A percentile compares a stretch with the other conserved stretches of the same genome.
These are phyloP conservation scores for Candida pseudoglaebosa DNA, from an alignment of 805 yeast genomes.

Conservation along the genomic window DNA sequence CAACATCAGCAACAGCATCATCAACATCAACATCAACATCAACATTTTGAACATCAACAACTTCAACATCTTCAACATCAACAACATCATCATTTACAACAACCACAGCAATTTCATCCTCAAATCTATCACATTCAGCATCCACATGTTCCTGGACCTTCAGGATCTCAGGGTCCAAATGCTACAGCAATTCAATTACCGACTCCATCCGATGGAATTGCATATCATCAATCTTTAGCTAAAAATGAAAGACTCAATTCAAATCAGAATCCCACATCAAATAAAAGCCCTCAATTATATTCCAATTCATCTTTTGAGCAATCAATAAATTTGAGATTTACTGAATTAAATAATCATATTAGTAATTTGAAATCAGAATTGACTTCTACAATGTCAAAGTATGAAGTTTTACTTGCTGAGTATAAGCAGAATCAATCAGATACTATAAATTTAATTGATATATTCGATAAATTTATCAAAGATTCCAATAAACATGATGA, in stretches of 20 bases:
- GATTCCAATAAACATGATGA: constrained; percentile 16
- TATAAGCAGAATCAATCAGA: constrained; percentile 49
- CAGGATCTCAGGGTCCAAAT: too few relatives aligned
- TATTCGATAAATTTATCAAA: constrained; percentile 25
- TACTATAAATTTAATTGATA: constrained; percentile 48
- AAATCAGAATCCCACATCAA: neutral
- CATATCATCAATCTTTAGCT: too few relatives aligned
- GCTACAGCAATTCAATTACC: neutral
- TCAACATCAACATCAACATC: too few relatives aligned
- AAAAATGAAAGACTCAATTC: too few relatives aligned
- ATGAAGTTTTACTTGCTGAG: constrained; percentile 47
- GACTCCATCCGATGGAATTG: neutral
- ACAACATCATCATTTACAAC: constrained; percentile 1
- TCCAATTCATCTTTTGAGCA: constrained; percentile 14
- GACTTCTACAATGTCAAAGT: constrained; percentile 38
- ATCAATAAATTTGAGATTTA: constrained; percentile 19
- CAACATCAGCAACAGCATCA: constrained; percentile 9
- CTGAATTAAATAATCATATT: constrained; percentile 35
- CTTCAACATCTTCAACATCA: constrained; percentile 5
- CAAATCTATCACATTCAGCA: too few relatives aligned
- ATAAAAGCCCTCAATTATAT: constrained; percentile 9
- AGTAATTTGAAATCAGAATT: constrained; percentile 40
- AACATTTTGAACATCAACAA: constrained; percentile 2
- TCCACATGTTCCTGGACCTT: too few relatives aligned
- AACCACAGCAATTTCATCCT: too few relatives aligned